Conservation (phyloP, 345 rosid species). For the Boechera divaricarpa region DNA sequence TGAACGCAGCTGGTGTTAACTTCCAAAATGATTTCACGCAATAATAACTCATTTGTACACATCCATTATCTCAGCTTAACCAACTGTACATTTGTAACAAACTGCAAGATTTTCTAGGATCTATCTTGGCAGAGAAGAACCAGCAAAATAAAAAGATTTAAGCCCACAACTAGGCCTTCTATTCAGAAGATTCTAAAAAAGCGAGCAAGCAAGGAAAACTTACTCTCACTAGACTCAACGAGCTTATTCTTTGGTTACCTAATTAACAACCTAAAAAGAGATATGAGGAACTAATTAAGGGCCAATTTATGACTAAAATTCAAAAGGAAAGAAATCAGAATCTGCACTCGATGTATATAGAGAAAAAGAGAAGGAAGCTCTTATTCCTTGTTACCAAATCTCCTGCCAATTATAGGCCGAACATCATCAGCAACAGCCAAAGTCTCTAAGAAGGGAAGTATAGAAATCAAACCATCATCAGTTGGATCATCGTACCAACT, state of each 20-base stretch:
- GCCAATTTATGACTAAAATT: constrained; percentile 40
- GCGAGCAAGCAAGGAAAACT: constrained; percentile 41
- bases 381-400: constrained; percentile 66
- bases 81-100: constrained; percentile 48
- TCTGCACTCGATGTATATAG: constrained; percentile 42
- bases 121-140: constrained; percentile 46
- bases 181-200: constrained; percentile 33
- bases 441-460: constrained; percentile 93
- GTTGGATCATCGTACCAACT: constrained; percentile 95
- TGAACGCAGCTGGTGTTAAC: constrained; percentile 33
- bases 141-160: constrained; percentile 27
- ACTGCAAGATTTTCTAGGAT: constrained; percentile 43
- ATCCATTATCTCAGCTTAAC: constrained; percentile 46
- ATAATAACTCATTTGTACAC: constrained; percentile 42
- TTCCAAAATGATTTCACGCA: constrained; percentile 39
- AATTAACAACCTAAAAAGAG: constrained; percentile 42
- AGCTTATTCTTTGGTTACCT: constrained; percentile 47
- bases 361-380: constrained; percentile 33
- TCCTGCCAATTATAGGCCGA: constrained; percentile 89
- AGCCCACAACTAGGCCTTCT: constrained; percentile 38
- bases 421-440: constrained; percentile 87
- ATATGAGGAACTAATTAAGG: constrained; percentile 36
- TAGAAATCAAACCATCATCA: constrained; percentile 77
- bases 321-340: constrained; percentile 35
- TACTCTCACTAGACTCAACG: constrained; percentile 37